Evolutionary conservation across 768 basidiomycete genomes (phyloP), one percentile per base, ranked within the genome.

Genomic region (Neoboletus subvelutipes): DNA sequence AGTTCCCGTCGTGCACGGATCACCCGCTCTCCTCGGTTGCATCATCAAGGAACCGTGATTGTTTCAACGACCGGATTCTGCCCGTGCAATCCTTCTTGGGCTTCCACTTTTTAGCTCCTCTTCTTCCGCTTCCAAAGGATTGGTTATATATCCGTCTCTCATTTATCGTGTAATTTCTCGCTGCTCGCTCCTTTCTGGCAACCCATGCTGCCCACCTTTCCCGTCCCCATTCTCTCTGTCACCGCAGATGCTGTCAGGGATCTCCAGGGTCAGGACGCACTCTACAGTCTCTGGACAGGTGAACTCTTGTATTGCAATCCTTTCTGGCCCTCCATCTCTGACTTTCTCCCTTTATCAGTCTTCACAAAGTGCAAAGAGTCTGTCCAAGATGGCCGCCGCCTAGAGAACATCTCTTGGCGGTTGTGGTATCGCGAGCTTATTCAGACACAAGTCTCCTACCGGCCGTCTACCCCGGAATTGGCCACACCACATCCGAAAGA

Each of bases 381-480:
- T 2, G 75, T 94, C 4, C 81, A 87, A 64, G 87, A 94, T 63
- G 93, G 93, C n/a, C 79, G 77, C 7, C 75, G 92, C 29, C 80
- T 94, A 29, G 92, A 94, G 74, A 93, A 95, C 66, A 86, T 94
- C 52, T 85, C 88, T 4, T 95, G 92, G 92, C 77, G 92, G 51
- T 75, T 94, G 9, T 90, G 90, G 87, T 83, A 88, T 68, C 81
- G 84, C 60, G 83, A 88, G 59, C 75, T 88, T 65, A 69, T 78
- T 50, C 68, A 74, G 31, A 59, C 73, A 29, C 74, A 73, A 34
- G 22, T 45, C 22, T 13, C 65, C n/a, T 67, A 57, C 46, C 69
- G 63, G 13, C 67, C 71, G 1, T 57, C 67, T 40, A 69, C 71
- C 10, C 71, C 73, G 13, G 67, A 71, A 39, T 64, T 68, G 18